Percentiles rank a stretch among this genome's conserved stretches.
phyloP scores from a whole-genome alignment of 75 land plant genomes.

The Sequoiadendron giganteum region DNA sequence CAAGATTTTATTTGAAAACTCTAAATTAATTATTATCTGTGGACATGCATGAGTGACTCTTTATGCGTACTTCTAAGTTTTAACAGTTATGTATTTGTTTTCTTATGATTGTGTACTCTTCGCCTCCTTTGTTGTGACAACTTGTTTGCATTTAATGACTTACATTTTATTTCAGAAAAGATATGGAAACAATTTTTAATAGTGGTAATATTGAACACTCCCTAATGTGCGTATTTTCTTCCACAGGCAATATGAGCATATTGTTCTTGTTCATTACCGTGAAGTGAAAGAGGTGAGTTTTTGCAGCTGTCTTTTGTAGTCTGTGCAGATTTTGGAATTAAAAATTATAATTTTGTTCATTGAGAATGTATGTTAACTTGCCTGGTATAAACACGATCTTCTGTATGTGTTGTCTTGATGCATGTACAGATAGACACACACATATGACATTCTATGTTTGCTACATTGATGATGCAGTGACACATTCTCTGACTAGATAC shows the following conservation, averaged over 20 bases:
- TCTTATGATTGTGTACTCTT: background rate
- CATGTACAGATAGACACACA: background rate
- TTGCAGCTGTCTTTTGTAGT: background rate
- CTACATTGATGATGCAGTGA: background rate
- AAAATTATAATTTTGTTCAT: background rate
- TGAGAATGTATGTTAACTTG: background rate
- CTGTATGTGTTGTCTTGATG: background rate
- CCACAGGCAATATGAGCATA: conserved; percentile 68
- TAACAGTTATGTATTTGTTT: background rate
- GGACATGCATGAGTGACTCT: background rate
- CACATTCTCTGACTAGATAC: background rate
- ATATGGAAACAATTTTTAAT: background rate
- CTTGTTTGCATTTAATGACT: background rate
- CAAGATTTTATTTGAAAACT: no score
- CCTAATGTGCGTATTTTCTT: background rate
- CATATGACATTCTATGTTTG: background rate
- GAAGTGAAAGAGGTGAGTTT: conserved; percentile 70
- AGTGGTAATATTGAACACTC: background rate
- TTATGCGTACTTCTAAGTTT: background rate
- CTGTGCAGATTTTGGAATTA: background rate
- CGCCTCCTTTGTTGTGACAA: background rate
- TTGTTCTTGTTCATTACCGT: conserved; percentile 92
- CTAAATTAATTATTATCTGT: background rate
- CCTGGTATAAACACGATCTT: background rate
- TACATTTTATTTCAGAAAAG: background rate